phyloP scores from a whole-genome alignment of 1,284 basidiomycete species.

The Apiotrichum mycotoxinovorans region DNA sequence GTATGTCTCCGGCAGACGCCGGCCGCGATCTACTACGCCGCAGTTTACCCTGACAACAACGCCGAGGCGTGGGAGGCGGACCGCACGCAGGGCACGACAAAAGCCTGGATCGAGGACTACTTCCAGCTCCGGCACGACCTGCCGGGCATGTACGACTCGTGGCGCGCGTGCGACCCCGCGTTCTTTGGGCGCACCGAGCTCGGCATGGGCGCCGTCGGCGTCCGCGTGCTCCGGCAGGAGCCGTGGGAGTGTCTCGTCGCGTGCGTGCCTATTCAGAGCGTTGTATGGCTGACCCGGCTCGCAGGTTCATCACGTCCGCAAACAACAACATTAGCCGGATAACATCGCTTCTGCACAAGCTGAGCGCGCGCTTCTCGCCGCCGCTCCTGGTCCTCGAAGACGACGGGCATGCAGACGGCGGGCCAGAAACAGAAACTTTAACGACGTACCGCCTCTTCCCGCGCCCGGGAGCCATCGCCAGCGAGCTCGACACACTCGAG shows the following conservation, averaged over 20 bases:
- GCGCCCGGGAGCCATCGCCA: constrained; percentile 62
- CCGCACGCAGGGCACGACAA: constrained; percentile 60
- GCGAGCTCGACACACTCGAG: constrained; percentile 61
- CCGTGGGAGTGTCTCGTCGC: constrained; percentile 92
- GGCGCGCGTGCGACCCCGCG: constrained; percentile 68
- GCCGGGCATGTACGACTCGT: constrained; percentile 67
- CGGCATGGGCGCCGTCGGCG: constrained; percentile 55
- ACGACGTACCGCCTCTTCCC: constrained; percentile 80
- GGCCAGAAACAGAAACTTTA: background rate
- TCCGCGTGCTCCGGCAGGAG: constrained; percentile 80
- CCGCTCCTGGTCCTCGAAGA: constrained; percentile 54
- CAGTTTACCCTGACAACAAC: constrained; percentile 56
- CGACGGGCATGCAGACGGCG: constrained; percentile 26
- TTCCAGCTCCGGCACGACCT: constrained; percentile 64
- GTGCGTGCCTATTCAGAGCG: constrained; percentile 53
- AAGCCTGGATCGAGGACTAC: constrained; percentile 77
- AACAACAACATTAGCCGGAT: constrained; percentile 96
- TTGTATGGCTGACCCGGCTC: background rate
- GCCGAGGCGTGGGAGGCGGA: constrained; percentile 27
- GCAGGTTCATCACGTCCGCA: constrained; percentile 93
- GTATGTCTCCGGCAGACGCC: constrained; percentile 73
- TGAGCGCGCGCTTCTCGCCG: constrained; percentile 64
- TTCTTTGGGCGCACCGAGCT: constrained; percentile 62
- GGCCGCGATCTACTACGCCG: constrained; percentile 66
- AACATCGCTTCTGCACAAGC: constrained; percentile 76